These are phyloP conservation scores for Ilyonectria destructans DNA, from an alignment of 2,329 filamentous ascomycete genomes.

Conservation along the genomic window DNA sequence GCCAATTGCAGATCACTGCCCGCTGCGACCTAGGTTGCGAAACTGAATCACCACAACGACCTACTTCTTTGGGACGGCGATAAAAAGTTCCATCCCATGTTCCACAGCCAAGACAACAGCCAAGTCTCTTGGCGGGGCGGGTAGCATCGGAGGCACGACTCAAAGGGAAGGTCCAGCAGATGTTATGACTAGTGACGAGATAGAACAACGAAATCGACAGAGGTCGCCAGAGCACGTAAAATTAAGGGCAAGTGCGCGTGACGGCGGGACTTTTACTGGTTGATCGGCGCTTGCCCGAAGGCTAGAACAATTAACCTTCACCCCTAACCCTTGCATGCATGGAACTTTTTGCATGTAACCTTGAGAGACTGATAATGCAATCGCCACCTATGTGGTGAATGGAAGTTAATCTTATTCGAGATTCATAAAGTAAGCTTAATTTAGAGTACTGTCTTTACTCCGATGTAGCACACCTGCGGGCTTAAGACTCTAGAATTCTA, in stretches of 20 bases:
- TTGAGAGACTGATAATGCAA: not conserved
- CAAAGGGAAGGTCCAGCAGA: constrained; percentile 6
- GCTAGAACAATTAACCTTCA: not conserved
- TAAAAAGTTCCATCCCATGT: not conserved
- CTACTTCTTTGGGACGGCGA: constrained; percentile 1
- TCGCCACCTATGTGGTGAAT: not conserved
- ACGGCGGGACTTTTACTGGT: not conserved
- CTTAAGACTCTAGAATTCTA: too few relatives aligned
- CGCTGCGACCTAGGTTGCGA: not conserved
- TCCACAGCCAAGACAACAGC: constrained; percentile 9
- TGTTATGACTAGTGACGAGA: not conserved
- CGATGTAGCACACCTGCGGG: not conserved
- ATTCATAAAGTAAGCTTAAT: not conserved
- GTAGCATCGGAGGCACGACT: not conserved
- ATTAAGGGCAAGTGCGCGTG: not conserved
- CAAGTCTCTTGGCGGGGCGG: constrained; percentile 5
- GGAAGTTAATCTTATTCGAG: not conserved
- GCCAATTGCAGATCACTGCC: not conserved
- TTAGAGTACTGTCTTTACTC: not conserved
- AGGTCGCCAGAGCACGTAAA: not conserved
- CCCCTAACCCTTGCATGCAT: not conserved
- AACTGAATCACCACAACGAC: not conserved
- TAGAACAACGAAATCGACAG: not conserved
- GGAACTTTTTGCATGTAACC: not conserved
- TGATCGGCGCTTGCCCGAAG: not conserved